Base-by-base conservation (phyloP, 768 basidiomycete species). In the Naematelia aurantialba region DNA sequence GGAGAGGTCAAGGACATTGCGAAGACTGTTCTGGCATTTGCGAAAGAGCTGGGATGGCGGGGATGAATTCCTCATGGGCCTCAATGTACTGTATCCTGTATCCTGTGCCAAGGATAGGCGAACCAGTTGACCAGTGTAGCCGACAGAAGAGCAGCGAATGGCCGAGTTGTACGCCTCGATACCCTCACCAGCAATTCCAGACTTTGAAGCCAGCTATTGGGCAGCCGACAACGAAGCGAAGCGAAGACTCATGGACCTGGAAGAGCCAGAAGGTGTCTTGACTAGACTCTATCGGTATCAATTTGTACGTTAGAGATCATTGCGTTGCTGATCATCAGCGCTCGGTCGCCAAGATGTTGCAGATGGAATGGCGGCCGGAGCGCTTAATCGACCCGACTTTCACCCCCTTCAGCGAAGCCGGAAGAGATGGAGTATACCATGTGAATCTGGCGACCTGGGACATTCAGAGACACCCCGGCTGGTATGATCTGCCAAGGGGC, bases 401-500 rank as follows among this genome's bases (percentile, higher is more conserved):
- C 49, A 69, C 61, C 4, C 45, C 53, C 11, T 54, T 74, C n/a
- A 12, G 54, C 13, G 72, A 70, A 56, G 54, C 55, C 10, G 69
- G 66, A 5, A 21, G 64, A 22, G 51, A 61, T 3, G 62, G 56
- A 1, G 46, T 12, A 17, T 74, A 71, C 48, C 68, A 62, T 30
- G 44, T 74, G 21, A 63, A 69, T 47, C n/a, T 68, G 44, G 21
- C 11, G 4, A 66, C 45, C 13, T 69, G 72, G 61, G 69, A 69
- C 29, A 62, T 71, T 42, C 67, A 68, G 39, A 52, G 67, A 14
- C 49, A 66, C 59, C 63, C 70, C 0, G 65, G 61, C 14, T 63
- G 66, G 66, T 72, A 72, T 54, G 65, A 72, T n/a, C 54, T 72
- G 13, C 73, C 73, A 2, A 34, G 56, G 21, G 73, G 73, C 5